These are phyloP conservation scores for Botrytis aclada DNA, from an alignment of 2,329 filamentous ascomycete genomes.

Conservation along the genomic window DNA sequence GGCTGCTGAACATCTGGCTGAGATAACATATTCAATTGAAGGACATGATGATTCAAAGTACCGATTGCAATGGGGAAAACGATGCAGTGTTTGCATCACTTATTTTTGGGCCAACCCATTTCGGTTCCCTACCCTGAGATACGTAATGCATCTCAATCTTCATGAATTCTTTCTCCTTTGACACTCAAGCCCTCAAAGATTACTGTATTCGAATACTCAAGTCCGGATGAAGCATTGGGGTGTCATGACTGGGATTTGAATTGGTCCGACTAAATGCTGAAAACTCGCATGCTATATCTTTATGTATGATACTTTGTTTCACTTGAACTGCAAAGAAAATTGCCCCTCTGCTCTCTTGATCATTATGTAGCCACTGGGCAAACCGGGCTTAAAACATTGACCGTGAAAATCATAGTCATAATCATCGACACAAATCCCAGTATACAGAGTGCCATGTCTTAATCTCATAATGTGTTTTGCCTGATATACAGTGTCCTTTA, in stretches of 20 bases:
- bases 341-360: not conserved
- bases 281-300: not conserved
- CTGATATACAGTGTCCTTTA: slow-evolving; percentile 22
- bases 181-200: too few relatives aligned
- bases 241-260: not conserved
- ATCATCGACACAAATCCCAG: not conserved
- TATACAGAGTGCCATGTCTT: not conserved
- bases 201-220: not conserved
- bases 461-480: slow-evolving; percentile 11
- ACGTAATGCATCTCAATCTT: not conserved
- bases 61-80: not conserved
- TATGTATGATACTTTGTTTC: not conserved
- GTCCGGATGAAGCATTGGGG: not conserved
- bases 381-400: not conserved
- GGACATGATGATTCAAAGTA: not conserved
- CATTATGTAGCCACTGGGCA: not conserved
- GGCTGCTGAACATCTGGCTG: not conserved
- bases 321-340: not conserved
- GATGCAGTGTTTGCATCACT: not conserved
- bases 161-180: not conserved
- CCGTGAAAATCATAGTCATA: not conserved
- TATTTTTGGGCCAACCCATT: not conserved
- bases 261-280: not conserved
- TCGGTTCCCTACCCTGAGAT: not conserved
- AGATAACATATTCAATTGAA: not conserved